A percentile compares a stretch with the other conserved stretches of the same genome.
These are phyloP conservation scores for Dactylellina sp. DNA, from an alignment of 2,329 filamentous ascomycete genomes.

Conservation along the genomic window DNA sequence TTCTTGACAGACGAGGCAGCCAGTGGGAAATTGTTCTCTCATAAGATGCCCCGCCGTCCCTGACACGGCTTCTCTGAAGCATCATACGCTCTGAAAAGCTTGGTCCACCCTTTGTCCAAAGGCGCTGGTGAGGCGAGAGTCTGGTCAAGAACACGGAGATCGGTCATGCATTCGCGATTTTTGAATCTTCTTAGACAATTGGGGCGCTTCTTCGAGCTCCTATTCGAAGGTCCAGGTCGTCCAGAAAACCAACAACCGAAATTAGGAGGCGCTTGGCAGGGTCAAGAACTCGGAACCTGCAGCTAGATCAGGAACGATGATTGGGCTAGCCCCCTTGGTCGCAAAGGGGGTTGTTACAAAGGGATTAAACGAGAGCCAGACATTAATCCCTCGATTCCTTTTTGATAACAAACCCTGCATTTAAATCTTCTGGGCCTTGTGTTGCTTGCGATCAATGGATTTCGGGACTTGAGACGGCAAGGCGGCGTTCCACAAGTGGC, in stretches of 20 bases:
- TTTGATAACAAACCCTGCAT: not conserved
- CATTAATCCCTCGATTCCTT: not conserved
- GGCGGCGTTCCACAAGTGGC: not conserved
- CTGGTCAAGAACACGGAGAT: constrained; percentile 4
- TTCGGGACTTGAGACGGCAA: too few relatives aligned
- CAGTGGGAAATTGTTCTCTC: constrained; percentile 7
- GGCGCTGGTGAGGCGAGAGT: not conserved
- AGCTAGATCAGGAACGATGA: constrained; percentile 32
- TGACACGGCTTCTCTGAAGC: constrained; percentile 6
- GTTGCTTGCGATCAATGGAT: too few relatives aligned
- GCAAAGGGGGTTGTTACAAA: constrained; percentile 29
- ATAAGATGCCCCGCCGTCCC: constrained; percentile 29
- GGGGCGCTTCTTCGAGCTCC: constrained; percentile 22
- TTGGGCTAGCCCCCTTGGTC: constrained; percentile 28
- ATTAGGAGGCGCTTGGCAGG: constrained; percentile 56
- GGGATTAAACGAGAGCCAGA: constrained; percentile 9
- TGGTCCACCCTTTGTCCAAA: constrained; percentile 8
- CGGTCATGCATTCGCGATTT: constrained; percentile 2
- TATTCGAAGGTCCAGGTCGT: constrained; percentile 50
- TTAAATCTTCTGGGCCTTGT: too few relatives aligned
- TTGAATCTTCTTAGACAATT: not conserved
- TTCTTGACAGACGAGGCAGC: constrained; percentile 22
- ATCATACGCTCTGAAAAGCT: constrained; percentile 17
- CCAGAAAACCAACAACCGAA: constrained; percentile 45
- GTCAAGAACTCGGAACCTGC: constrained; percentile 34